Evolutionary conservation across 192 early-diverging fungal genomes (phyloP), one percentile per base, ranked within the genome.

Genomic region (Phlyctochytrium planicorne): DNA sequence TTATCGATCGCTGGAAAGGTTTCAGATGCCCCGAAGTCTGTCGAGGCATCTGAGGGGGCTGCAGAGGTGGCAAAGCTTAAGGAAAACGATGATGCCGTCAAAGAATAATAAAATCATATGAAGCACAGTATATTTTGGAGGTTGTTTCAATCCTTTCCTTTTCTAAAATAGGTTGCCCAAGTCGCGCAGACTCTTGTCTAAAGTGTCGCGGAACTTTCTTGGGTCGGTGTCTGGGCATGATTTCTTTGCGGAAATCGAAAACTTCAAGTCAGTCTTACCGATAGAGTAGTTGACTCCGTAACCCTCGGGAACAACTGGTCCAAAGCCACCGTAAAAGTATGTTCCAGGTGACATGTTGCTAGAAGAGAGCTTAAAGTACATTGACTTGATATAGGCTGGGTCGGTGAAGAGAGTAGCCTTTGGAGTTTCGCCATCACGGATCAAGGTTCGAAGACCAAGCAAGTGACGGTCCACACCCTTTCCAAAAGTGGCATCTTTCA

Each of bases 401-500:
- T 98, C 94, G 34, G 78, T 85, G 78, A 96, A 98, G 52, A 98
- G 80, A 53, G 71, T 74, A 2, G 69, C 68, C 36, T 76, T 56
- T 52, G 56, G 23, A 34, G 34, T 63, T 60, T 81, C 80, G 30
- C 64, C 70, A 23, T 55, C 31, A 20, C 78, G 74, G 60, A 89
- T 70, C 55, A 75, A 68, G 23, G 65, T 83, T 36, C 90, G 82
- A 24, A 98, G 85, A 10, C 91, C 94, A 25, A 96, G 78, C 73
- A 98, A 66, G 76, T 98, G 96, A 35, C 94, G 90, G 75, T 98
- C 96, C 23, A 97, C 90, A 34, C 94, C 96, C 60, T 85, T 66
- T 20, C 94, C 94, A 53, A 75, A 75, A 14, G 84, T 83, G 3
- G 93, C 91, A 0, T 90, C 90, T 52, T 73, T 82, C 79, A 94